Evolutionary conservation across 129 eudicot genomes (phyloP).

Genomic region (Flaveria sonorensis): DNA sequence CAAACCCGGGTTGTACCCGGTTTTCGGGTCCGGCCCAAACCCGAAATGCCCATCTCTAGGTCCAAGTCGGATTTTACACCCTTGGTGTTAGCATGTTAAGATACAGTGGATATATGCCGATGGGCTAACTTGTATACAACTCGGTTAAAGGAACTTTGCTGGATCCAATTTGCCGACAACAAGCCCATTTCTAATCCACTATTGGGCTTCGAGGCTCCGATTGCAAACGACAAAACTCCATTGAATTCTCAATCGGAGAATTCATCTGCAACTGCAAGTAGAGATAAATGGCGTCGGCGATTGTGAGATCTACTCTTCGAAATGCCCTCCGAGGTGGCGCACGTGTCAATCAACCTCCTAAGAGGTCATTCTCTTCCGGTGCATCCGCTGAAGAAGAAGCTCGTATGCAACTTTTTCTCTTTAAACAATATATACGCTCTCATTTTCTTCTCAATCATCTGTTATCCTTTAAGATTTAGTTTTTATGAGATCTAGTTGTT

Average conservation of each 20-base stretch:
- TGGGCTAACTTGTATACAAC: too few relatives aligned
- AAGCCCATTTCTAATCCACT: too few relatives aligned
- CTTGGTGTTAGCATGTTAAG: too few relatives aligned
- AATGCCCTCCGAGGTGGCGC: slow-evolving; percentile 63
- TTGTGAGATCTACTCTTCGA: slow-evolving; percentile 67
- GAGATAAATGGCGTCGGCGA: slow-evolving; percentile 71
- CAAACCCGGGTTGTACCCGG: too few relatives aligned
- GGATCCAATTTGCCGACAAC: too few relatives aligned
- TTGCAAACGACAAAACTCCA: background rate
- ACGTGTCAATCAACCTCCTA: slow-evolving; percentile 43
- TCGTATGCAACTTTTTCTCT: slow-evolving; percentile 39
- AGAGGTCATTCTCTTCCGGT: slow-evolving; percentile 51
- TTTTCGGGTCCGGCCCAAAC: too few relatives aligned
- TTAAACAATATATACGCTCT: background rate
- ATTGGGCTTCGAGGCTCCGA: background rate
- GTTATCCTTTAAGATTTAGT: background rate
- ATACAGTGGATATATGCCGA: too few relatives aligned
- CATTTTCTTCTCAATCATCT: background rate
- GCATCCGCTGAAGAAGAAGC: slow-evolving; percentile 70
- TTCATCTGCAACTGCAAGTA: slow-evolving; percentile 2
- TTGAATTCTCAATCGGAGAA: slow-evolving; percentile 22
- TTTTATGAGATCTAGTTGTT: background rate
- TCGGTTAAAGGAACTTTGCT: too few relatives aligned
- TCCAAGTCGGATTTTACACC: too few relatives aligned
- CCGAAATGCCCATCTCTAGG: too few relatives aligned